Evolutionary conservation across 352 stramenopile species (phyloP).

Genomic region (Pythium brachiatum): DNA sequence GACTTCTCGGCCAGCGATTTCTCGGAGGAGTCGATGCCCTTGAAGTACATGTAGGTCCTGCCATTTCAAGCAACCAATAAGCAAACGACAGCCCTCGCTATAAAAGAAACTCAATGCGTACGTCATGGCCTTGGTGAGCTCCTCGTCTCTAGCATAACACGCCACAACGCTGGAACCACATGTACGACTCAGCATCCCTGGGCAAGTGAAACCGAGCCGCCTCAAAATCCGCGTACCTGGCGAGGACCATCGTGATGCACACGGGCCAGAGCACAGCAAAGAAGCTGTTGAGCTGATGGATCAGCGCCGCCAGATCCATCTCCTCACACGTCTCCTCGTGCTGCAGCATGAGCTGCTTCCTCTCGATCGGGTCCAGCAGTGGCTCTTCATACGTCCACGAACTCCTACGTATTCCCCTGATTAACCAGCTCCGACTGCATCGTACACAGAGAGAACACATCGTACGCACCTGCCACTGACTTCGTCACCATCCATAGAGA

Average conservation of each 20-base stretch:
- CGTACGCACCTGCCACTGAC: background rate
- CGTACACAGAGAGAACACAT: too few relatives aligned
- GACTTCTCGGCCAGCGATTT: constrained; percentile 44
- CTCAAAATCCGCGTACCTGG: constrained; percentile 34
- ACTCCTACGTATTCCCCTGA: too few relatives aligned
- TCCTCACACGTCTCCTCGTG: constrained; percentile 18
- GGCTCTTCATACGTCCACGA: constrained; percentile 65
- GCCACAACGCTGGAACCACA: constrained; percentile 39
- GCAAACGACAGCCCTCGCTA: background rate
- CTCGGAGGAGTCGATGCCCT: constrained; percentile 55
- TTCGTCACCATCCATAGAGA: constrained; percentile 4
- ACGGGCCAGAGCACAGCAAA: constrained; percentile 76
- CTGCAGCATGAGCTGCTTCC: constrained; percentile 8
- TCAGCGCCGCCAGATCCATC: constrained; percentile 33
- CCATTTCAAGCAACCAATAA: background rate
- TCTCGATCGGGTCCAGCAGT: constrained; percentile 27
- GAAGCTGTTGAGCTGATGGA: constrained; percentile 74
- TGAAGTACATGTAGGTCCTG: constrained; percentile 81
- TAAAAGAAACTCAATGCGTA: constrained; percentile 23
- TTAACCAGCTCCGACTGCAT: too few relatives aligned
- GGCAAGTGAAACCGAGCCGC: background rate
- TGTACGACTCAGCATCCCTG: background rate
- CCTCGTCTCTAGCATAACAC: constrained; percentile 43
- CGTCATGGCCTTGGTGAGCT: constrained; percentile 56
- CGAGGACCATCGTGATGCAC: constrained; percentile 63